phyloP scores from a whole-genome alignment of 345 rosid species.

The Corchorus olitorius region DNA sequence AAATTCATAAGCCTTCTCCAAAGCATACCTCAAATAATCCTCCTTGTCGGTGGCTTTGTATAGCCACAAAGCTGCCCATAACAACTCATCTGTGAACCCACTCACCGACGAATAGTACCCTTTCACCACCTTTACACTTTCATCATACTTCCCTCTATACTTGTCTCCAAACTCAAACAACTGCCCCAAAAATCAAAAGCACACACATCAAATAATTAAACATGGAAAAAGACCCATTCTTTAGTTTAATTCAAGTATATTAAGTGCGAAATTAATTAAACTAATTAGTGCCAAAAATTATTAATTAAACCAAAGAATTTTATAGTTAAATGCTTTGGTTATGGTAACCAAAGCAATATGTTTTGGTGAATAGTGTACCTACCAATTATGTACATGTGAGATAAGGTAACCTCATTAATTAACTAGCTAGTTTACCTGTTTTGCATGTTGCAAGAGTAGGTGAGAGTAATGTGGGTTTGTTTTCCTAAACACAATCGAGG shows the following conservation, averaged over 20 bases:
- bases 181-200: slow-evolving; percentile 28
- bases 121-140: slow-evolving; percentile 47
- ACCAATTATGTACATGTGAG: neutral
- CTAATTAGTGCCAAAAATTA: neutral
- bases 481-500: slow-evolving; percentile 71
- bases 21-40: slow-evolving; percentile 42
- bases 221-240: neutral
- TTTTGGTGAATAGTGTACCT: slow-evolving; percentile 20
- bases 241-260: neutral
- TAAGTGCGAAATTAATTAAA: neutral
- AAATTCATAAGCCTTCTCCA: slow-evolving; percentile 43
- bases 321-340: slow-evolving; percentile 13
- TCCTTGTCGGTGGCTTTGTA: slow-evolving; percentile 62
- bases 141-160: slow-evolving; percentile 63
- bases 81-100: slow-evolving; percentile 72
- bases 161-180: slow-evolving; percentile 69
- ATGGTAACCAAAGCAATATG: neutral
- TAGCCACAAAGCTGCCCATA: slow-evolving; percentile 78
- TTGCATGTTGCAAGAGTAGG: slow-evolving; percentile 70
- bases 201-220: neutral
- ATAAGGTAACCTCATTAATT: slow-evolving; percentile 8
- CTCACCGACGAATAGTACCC: slow-evolving; percentile 72
- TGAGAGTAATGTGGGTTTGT: slow-evolving; percentile 73
- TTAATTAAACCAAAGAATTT: neutral
- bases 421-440: slow-evolving; percentile 39